Evolutionary conservation across 1,284 basidiomycete species (phyloP), one percentile per base, ranked within the genome.

Genomic region (Malassezia vespertilionis): DNA sequence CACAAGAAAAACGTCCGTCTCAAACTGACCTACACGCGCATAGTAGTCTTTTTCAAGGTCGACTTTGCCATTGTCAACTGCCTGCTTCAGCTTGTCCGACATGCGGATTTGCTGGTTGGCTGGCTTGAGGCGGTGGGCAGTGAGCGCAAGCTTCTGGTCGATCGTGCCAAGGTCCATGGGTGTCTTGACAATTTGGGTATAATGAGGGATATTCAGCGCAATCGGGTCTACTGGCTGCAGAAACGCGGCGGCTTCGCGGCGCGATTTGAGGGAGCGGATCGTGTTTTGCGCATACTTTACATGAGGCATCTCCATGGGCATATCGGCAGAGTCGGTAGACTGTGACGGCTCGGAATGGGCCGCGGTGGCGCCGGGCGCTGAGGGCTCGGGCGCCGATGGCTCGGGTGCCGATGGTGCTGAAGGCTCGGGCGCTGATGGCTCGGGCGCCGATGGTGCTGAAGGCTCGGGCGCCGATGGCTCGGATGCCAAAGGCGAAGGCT

Each of bases 81-180:
- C 64, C 15, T 57, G 51, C 37, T 58, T 63, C 27, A 57, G 52
- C 54, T 68, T 68, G 35, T 69, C 66, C 2, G 57, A 50, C 31
- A 51, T 27, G 21, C 48, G 48, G 26, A 22, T 45, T 34, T 44
- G 42, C 2, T 58, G 58, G 38, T 56, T 58, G 2, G 52, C 53
- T 28, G 57, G 53, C 34, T 62, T 61, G 33, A 57, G 44, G 2
- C 54, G 55, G 23, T 54, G 54, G 2, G 66, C 57, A 24, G 66
- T 67, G 18, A 68, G 46, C 7, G 65, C 58, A 9, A 69, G 57
- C 73, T 95, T 93, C 61, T 80, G 80, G 73, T 96, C 91, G 54
- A 96, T 80, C 18, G 90, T 93, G n/a, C 80, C 78, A 40, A 99
- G 79, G 71, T 97, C 93, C 86, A 95, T 95, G 0, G 93, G 93